phyloP scores from a whole-genome alignment of 75 land plant genomes.

The Cryptomeria japonica region DNA sequence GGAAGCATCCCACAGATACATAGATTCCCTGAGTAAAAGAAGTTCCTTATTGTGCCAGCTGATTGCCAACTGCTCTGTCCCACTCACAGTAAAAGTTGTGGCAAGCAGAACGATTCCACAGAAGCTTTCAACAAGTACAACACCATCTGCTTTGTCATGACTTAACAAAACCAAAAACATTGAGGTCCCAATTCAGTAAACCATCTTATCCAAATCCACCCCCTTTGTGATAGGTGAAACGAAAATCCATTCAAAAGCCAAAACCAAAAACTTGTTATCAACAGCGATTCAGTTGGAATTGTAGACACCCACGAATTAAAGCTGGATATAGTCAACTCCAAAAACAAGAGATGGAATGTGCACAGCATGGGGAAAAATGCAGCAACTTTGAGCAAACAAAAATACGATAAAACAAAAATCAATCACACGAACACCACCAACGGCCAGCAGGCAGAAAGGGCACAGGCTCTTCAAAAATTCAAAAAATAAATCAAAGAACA shows the following conservation, averaged over 20 bases:
- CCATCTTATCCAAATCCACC: background rate
- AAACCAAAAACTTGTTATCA: background rate
- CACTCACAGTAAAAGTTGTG: background rate
- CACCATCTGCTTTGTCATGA: background rate
- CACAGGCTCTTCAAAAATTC: background rate
- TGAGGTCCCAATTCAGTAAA: background rate
- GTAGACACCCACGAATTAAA: background rate
- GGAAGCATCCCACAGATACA: background rate
- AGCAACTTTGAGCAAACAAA: background rate
- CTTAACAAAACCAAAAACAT: background rate
- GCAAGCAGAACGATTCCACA: background rate
- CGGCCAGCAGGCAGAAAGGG: background rate
- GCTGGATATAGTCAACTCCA: background rate
- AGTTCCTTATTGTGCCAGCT: background rate
- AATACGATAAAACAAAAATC: background rate
- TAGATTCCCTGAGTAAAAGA: background rate
- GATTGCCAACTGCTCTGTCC: background rate
- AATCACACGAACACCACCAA: background rate
- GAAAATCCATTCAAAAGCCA: background rate
- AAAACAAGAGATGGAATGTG: background rate
- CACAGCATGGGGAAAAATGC: background rate
- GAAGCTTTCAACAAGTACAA: background rate
- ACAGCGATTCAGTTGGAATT: background rate
- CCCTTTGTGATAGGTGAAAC: background rate
- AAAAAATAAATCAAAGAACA: background rate